Evolutionary conservation across 2,329 filamentous ascomycete genomes (phyloP), one percentile per base, ranked within the genome.

Genomic region (Claviceps sp.): DNA sequence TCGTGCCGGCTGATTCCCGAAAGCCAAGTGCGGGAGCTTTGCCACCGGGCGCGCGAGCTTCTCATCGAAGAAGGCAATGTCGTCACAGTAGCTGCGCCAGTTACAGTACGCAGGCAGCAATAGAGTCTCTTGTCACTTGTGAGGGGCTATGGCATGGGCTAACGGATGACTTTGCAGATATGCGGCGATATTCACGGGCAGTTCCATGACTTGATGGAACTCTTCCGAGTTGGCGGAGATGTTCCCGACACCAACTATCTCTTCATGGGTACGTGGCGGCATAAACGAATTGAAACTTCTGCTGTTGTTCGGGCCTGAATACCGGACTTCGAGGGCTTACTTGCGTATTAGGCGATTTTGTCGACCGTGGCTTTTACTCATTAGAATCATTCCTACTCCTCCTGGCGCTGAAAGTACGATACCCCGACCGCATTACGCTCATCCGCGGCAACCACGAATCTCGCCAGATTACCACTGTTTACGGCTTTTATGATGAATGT

Each of bases 401-500:
- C 11, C 81, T 98, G 50, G 95, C 89, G 65, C 82, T 97, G 61
- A 97, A 97, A 77, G 91, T 97, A 55, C 86, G 91, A 66, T 97
- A 97, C 65, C 93, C 91, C 50, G 89, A 97, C 68, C 88, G 93
- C 60, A 96, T 97, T 73, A 97, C 93, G 4, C 78, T 97, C 43
- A 95, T 97, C 63, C 81, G 91, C 57, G 91, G 91, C 57, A 95
- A 95, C 67, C 89, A 95, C 73, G 91, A 97, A 70, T 96, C 90
- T 45, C 82, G 91, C 54, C 91, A 97, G 68, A 97, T 97, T 58
- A 97, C 91, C 22, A 95, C 88, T 5, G 91, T 97, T 14, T 97
- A 97, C 66, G 91, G 91, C 56, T 97, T 97, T 72, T 97, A 97
- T 72, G 91, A 97, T 64, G 91, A 97, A 71, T 97, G 91, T 63